Conservation (phyloP, 2,329 filamentous ascomycete species). For the Nemania sp. region DNA sequence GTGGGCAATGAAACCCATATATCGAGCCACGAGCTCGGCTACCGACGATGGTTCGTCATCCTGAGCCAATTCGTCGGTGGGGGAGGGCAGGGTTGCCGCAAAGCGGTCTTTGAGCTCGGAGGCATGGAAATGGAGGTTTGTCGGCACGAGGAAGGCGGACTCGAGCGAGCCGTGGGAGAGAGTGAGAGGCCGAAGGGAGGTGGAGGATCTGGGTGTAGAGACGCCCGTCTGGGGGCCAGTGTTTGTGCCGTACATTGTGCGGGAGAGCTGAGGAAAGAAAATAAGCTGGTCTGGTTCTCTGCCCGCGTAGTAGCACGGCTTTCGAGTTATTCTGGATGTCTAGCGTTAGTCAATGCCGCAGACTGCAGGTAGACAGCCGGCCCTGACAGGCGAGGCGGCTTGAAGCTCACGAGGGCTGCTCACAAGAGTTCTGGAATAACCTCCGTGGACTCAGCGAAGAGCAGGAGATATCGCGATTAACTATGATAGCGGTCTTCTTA, state of each 20-base stretch:
- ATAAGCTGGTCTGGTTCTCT: conserved; percentile 38
- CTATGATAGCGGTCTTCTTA: conserved; percentile 2
- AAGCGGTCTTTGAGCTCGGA: conserved; percentile 93
- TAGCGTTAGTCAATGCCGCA: conserved; percentile 3
- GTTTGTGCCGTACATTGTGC: conserved; percentile 80
- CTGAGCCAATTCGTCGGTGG: conserved; percentile 95
- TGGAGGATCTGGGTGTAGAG: conserved; percentile 91
- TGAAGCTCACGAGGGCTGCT: too few relatives aligned
- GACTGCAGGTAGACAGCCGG: background rate
- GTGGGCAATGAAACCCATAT: conserved; percentile 84
- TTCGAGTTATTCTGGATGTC: background rate
- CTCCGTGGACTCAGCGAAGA: conserved; percentile 47
- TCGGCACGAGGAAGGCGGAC: conserved; percentile 93
- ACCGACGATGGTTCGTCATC: conserved; percentile 99
- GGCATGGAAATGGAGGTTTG: conserved; percentile 93
- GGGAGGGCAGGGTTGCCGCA: conserved; percentile 77
- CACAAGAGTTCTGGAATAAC: conserved; percentile 29
- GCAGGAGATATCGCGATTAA: conserved; percentile 37
- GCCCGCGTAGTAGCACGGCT: background rate
- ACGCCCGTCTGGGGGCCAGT: conserved; percentile 92
- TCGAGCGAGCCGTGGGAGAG: conserved; percentile 94
- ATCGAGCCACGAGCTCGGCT: conserved; percentile 87
- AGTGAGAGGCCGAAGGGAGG: conserved; percentile 88
- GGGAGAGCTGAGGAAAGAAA: conserved; percentile 41
- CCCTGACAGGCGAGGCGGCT: too few relatives aligned